Evolutionary conservation across 1,139 yeast species (phyloP).

Genomic region (Trichomonascaceae sp.): DNA sequence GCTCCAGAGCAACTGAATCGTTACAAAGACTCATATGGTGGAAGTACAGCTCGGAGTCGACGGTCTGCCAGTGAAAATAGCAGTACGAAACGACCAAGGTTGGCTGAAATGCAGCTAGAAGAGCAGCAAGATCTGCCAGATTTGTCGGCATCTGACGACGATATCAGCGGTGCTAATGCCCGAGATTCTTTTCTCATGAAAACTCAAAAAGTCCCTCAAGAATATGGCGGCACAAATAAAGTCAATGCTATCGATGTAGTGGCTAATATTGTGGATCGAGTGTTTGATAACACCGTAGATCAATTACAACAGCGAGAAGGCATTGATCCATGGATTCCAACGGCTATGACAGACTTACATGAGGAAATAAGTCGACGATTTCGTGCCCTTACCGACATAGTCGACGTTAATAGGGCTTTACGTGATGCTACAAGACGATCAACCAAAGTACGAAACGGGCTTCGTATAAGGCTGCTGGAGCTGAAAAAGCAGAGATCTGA

Average conservation of each 20-base stretch:
- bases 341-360: constrained; percentile 12
- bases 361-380: constrained; percentile 17
- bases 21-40: background rate
- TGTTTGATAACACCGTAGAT: constrained; percentile 13
- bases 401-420: constrained; percentile 20
- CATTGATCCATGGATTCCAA: constrained; percentile 3
- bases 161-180: background rate
- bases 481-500: constrained; percentile 19
- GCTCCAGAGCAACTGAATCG: background rate
- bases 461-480: constrained; percentile 19
- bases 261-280: constrained; percentile 17
- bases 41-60: background rate
- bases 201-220: constrained; percentile 17
- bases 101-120: background rate
- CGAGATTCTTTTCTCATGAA: background rate
- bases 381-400: constrained; percentile 17
- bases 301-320: constrained; percentile 7
- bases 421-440: constrained; percentile 17
- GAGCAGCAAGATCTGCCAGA: background rate
- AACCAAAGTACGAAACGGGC: constrained; percentile 16
- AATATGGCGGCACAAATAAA: constrained; percentile 19
- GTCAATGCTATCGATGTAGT: constrained; percentile 26
- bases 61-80: background rate
- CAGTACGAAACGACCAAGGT: background rate
- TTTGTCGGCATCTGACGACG: constrained; percentile 1